phyloP scores from a whole-genome alignment of 2,329 filamentous ascomycete species.

The Cladosporium sp. region DNA sequence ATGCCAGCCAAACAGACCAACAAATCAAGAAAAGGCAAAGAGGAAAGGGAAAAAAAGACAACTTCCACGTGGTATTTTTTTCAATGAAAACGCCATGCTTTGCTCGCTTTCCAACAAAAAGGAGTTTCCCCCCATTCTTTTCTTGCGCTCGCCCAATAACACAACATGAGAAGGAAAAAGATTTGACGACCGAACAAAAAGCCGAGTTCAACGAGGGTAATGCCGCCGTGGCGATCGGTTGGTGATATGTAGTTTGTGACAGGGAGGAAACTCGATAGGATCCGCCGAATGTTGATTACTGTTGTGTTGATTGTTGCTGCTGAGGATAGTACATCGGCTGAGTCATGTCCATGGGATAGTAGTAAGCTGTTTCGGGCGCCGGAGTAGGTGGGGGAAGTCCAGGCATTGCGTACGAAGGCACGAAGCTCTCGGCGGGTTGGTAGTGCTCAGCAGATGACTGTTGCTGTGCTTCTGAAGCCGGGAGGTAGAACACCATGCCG shows the following conservation, averaged over 20 bases:
- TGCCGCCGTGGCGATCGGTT: no score
- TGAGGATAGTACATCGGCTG: constrained; percentile 19
- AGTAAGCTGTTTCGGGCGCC: constrained; percentile 21
- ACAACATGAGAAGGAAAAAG: neutral
- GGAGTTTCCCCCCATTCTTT: neutral
- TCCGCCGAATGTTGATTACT: no score
- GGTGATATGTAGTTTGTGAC: no score
- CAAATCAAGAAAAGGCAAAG: neutral
- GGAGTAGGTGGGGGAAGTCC: constrained; percentile 27
- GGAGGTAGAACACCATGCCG: constrained; percentile 88
- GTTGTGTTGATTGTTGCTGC: constrained; percentile 13
- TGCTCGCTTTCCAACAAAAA: neutral
- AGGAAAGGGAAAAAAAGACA: neutral
- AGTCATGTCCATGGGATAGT: constrained; percentile 19
- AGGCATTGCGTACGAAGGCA: constrained; percentile 31
- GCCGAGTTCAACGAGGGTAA: neutral
- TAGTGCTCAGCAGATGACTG: constrained; percentile 24
- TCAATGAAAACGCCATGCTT: neutral
- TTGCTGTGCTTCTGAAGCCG: constrained; percentile 27
- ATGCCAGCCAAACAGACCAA: no score
- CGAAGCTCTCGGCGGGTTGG: constrained; percentile 31
- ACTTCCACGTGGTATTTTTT: neutral
- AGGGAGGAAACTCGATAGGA: neutral
- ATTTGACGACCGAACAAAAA: neutral
- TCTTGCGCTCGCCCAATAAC: neutral